Conservation (phyloP, 441 rosid species). For the Flueggea neowawraea region DNA sequence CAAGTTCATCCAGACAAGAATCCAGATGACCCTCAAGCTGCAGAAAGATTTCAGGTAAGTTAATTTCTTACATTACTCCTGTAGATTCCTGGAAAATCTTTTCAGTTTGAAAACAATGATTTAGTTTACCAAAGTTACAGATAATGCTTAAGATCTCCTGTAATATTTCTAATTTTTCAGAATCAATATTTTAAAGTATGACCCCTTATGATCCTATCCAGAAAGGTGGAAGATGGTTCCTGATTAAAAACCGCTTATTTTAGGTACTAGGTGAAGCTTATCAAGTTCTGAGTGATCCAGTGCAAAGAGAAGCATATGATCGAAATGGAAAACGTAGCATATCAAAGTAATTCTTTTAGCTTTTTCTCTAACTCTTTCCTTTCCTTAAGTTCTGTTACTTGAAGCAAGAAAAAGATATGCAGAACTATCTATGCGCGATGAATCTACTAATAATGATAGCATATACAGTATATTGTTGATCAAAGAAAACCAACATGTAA, state of each 20-base stretch:
- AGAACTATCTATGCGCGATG: neutral
- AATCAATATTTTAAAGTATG: too few species aligned
- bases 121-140: too few species aligned
- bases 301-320: constrained; percentile 76
- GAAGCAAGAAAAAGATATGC: neutral
- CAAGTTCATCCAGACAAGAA: constrained; percentile 99
- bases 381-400: neutral
- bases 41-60: constrained; percentile 81
- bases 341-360: constrained; percentile 43
- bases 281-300: constrained; percentile 84
- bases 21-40: constrained; percentile 83
- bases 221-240: too few species aligned
- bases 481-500: too few species aligned
- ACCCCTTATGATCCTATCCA: too few species aligned
- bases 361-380: neutral
- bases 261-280: constrained; percentile 94
- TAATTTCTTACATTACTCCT: constrained; percentile 1
- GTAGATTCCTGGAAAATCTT: too few species aligned
- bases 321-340: constrained; percentile 60
- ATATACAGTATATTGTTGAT: too few species aligned
- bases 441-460: too few species aligned
- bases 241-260: neutral
- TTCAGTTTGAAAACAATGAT: too few species aligned
- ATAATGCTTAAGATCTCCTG: too few species aligned
- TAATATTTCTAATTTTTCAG: too few species aligned